Conservation (phyloP, 441 rosid species). For the Breynia disticha region DNA sequence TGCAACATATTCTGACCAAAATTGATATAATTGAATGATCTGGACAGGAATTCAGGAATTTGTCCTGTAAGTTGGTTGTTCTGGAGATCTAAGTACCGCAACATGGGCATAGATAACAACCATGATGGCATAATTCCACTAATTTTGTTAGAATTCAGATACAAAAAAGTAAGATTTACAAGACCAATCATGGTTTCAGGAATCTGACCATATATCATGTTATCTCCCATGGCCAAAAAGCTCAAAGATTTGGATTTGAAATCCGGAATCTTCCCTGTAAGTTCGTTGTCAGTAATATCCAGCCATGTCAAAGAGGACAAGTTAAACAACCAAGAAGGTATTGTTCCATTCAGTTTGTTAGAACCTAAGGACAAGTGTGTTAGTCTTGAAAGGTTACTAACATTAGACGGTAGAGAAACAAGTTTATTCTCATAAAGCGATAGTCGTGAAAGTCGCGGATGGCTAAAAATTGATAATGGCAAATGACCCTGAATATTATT, state of each 20-base stretch:
- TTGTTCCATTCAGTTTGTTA: neutral
- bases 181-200: no score
- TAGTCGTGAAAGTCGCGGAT: neutral
- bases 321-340: neutral
- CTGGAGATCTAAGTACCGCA: neutral
- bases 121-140: no score
- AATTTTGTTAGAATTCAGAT: no score
- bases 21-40: neutral
- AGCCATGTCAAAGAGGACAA: neutral
- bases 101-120: no score
- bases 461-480: slow-evolving; percentile 3
- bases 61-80: neutral
- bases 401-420: neutral
- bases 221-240: no score
- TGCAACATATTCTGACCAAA: neutral
- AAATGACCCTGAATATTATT: neutral
- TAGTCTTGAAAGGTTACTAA: slow-evolving; percentile 3
- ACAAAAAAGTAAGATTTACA: no score
- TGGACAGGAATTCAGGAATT: neutral
- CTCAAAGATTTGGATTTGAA: no score
- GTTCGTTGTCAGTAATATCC: no score
- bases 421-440: slow-evolving; percentile 6
- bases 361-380: neutral
- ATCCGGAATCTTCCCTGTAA: no score
- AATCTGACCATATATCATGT: no score